Percentiles rank a stretch among this genome's conserved stretches.
Conservation (phyloP, 805 yeast genomes). For the Candida pseudoglaebosa region DNA sequence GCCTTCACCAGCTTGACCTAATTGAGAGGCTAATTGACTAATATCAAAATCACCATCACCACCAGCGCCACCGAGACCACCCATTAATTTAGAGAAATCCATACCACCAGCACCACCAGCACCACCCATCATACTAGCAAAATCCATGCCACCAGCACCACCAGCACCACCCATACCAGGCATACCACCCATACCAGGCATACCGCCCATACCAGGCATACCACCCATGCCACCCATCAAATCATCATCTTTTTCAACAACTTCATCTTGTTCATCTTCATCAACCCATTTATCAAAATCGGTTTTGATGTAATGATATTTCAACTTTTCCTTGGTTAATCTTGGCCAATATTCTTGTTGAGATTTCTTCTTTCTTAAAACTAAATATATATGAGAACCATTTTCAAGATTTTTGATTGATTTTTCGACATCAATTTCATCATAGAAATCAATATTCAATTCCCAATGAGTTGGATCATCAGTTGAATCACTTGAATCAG, state of each 20-base stretch:
- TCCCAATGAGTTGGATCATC: slow-evolving; percentile 52
- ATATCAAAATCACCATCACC: slow-evolving; percentile 37
- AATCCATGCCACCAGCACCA: slow-evolving; percentile 24
- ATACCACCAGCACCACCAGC: slow-evolving; percentile 23
- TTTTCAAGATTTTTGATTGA: slow-evolving; percentile 52
- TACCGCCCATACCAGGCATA: slow-evolving; percentile 13
- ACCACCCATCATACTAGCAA: slow-evolving; percentile 33
- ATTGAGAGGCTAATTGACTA: slow-evolving; percentile 38
- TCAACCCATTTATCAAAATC: slow-evolving; percentile 98
- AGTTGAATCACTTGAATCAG: slow-evolving; percentile 41
- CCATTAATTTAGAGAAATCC: slow-evolving; percentile 29
- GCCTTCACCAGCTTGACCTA: slow-evolving; percentile 35
- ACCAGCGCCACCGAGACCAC: slow-evolving; percentile 31
- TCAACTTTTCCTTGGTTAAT: slow-evolving; percentile 80
- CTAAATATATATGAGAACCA: slow-evolving; percentile 61
- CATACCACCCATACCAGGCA: slow-evolving; percentile 16
- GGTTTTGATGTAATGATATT: slow-evolving; percentile 78
- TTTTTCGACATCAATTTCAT: slow-evolving; percentile 63
- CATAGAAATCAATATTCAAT: slow-evolving; percentile 70
- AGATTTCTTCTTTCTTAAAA: slow-evolving; percentile 64
- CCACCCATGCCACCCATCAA: slow-evolving; percentile 29
- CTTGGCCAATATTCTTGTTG: slow-evolving; percentile 92
- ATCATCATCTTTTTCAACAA: slow-evolving; percentile 42
- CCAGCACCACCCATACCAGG: slow-evolving; percentile 24
- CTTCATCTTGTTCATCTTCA: slow-evolving; percentile 93